Percentiles rank a stretch among this genome's conserved stretches.
Evolutionary conservation across 108 stramenopile species (phyloP).

Genomic region (Nitzschia sp.): DNA sequence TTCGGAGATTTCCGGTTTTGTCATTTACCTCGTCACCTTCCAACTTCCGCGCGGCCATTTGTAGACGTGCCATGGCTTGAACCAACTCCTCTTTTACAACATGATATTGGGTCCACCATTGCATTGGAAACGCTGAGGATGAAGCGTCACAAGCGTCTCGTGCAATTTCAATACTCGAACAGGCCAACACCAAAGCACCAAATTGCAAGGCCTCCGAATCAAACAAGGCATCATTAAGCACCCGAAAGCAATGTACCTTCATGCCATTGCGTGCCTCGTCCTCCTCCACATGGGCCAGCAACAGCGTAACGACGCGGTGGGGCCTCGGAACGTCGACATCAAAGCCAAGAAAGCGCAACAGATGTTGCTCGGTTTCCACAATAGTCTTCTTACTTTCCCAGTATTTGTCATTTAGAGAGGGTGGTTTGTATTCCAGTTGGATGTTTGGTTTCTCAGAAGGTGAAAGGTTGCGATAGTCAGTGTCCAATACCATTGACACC

Average conservation of each 20-base stretch:
- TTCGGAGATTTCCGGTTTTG: too few species aligned
- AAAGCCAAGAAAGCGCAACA: constrained; percentile 74
- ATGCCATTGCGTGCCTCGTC: constrained; percentile 22
- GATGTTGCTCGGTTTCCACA: constrained; percentile 66
- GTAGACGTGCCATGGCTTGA: neutral
- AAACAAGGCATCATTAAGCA: constrained; percentile 61
- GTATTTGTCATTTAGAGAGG: constrained; percentile 58
- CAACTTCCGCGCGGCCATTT: too few species aligned
- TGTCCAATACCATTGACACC: constrained; percentile 44
- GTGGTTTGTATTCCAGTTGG: constrained; percentile 15
- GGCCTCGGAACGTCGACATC: constrained; percentile 72
- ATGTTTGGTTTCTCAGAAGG: neutral
- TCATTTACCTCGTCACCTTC: too few species aligned
- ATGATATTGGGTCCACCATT: constrained; percentile 15
- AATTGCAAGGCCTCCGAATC: constrained; percentile 38
- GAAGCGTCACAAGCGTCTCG: constrained; percentile 6
- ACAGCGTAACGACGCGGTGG: constrained; percentile 58
- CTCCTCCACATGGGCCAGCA: constrained; percentile 1
- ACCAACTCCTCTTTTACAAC: constrained; percentile 4
- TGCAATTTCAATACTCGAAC: constrained; percentile 58
- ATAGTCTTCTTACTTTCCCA: constrained; percentile 69
- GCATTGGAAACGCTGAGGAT: neutral
- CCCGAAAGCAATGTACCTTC: constrained; percentile 26
- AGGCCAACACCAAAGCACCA: constrained; percentile 45
- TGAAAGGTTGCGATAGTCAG: constrained; percentile 5